Percentiles rank a stretch among this genome's conserved stretches.
These are phyloP conservation scores for Candida tetrigidarum DNA, from an alignment of 1,139 yeast genomes.

Conservation along the genomic window DNA sequence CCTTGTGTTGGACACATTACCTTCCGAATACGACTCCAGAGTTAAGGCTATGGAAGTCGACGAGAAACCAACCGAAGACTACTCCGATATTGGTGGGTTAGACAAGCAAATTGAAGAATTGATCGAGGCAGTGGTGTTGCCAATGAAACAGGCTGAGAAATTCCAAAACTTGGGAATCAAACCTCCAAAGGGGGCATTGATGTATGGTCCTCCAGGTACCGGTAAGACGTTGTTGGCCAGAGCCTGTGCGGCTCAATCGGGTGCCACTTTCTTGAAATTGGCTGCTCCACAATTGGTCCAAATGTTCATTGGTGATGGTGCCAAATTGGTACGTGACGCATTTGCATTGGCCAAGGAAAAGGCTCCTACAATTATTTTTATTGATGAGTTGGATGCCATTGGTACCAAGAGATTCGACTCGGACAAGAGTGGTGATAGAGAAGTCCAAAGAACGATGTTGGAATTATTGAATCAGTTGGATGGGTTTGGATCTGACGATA, in stretches of 20 bases:
- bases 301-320: conserved; percentile 99
- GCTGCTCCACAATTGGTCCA: conserved; percentile 99
- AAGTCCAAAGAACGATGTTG: conserved; percentile 99
- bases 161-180: conserved; percentile 91
- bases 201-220: conserved; percentile 99
- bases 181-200: conserved; percentile 97
- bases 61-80: conserved; percentile 96
- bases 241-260: conserved; percentile 99
- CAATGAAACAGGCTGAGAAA: conserved; percentile 98
- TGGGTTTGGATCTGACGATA: conserved; percentile 97
- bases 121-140: conserved; percentile 97
- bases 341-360: conserved; percentile 98
- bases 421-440: conserved; percentile 97
- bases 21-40: conserved; percentile 96
- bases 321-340: conserved; percentile 96
- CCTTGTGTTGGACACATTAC: conserved; percentile 89
- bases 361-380: conserved; percentile 97
- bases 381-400: conserved; percentile 98
- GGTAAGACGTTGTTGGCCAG: conserved; percentile 97
- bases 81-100: conserved; percentile 96
- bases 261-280: conserved; percentile 94
- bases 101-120: conserved; percentile 98
- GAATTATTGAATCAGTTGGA: conserved; percentile 95
- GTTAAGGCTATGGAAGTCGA: conserved; percentile 99
- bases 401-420: conserved; percentile 99